Percentiles rank a stretch among this genome's conserved stretches.
Conservation (phyloP, 2,329 filamentous ascomycete genomes). For the Cladorrhinum sp. region DNA sequence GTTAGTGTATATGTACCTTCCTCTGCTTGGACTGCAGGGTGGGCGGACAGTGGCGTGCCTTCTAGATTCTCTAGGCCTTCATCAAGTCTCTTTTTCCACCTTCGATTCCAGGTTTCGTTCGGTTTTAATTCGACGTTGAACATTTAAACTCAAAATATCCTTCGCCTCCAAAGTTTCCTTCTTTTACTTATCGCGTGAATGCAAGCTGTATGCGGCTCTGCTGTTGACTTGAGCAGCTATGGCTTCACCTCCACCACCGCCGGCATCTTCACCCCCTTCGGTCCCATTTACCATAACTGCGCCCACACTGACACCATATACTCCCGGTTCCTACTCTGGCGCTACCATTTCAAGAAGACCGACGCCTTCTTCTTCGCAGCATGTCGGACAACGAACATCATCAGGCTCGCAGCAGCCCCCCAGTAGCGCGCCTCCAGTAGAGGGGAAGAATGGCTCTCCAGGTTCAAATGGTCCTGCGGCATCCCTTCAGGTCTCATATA, state of each 20-base stretch:
- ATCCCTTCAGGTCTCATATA: neutral
- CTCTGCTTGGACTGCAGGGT: too few species aligned
- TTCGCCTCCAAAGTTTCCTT: too few species aligned
- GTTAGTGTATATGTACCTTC: too few species aligned
- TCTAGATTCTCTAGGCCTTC: too few species aligned
- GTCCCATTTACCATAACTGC: neutral
- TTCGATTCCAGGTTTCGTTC: too few species aligned
- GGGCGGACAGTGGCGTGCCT: too few species aligned
- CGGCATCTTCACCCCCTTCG: neutral
- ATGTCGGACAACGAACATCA: neutral
- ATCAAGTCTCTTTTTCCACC: too few species aligned
- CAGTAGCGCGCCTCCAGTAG: neutral
- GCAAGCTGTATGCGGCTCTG: too few species aligned
- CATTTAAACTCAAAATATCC: too few species aligned
- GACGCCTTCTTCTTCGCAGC: neutral
- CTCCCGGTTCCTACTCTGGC: neutral
- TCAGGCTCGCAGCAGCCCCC: neutral
- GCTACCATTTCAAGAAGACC: neutral
- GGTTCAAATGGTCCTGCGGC: neutral
- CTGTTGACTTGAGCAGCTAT: neutral
- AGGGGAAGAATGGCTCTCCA: neutral
- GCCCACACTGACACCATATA: neutral
- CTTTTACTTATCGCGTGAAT: too few species aligned
- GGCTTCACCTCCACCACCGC: neutral
- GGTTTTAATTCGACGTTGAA: too few species aligned